Evolutionary conservation across 495 filamentous ascomycete genomes (phyloP).

Genomic region (Neurospora sp.): DNA sequence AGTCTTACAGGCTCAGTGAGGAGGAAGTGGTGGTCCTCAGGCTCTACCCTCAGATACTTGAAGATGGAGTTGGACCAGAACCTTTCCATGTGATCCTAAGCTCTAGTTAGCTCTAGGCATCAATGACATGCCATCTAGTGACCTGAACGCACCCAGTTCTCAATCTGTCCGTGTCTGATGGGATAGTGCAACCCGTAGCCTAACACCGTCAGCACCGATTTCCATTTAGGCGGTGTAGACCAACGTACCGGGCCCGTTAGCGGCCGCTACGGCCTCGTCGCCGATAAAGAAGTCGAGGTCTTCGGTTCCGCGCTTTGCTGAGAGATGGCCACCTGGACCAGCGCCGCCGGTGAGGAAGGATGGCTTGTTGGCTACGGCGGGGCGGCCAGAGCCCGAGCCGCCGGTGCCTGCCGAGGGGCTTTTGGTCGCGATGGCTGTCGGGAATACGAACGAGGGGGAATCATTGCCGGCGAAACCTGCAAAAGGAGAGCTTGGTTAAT

Average conservation of each 20-base stretch:
- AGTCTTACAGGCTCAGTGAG: constrained; percentile 82
- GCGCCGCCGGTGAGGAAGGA: constrained; percentile 89
- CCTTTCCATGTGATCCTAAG: constrained; percentile 90
- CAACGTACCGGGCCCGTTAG: constrained; percentile 63
- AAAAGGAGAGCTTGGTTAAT: constrained; percentile 5
- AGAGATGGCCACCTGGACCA: constrained; percentile 69
- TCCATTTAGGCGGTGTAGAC: background rate
- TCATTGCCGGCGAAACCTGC: constrained; percentile 98
- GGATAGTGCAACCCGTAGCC: constrained; percentile 95
- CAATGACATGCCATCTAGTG: background rate
- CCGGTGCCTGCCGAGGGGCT: constrained; percentile 55
- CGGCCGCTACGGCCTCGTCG: constrained; percentile 81
- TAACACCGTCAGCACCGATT: constrained; percentile 24
- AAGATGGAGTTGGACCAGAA: constrained; percentile 99
- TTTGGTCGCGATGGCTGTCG: constrained; percentile 96
- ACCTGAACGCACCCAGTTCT: constrained; percentile 69
- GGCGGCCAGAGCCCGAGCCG: constrained; percentile 73
- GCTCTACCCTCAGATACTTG: constrained; percentile 96
- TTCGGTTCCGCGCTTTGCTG: constrained; percentile 88
- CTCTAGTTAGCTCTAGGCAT: constrained; percentile 11
- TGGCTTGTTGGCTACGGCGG: constrained; percentile 85
- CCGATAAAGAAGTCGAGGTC: constrained; percentile 99
- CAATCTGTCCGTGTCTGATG: constrained; percentile 93
- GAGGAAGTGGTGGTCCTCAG: constrained; percentile 96
- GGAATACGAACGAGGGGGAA: constrained; percentile 97